Base-by-base conservation (phyloP, 2,329 filamentous ascomycete genomes). In the Raffaelea arxii region DNA sequence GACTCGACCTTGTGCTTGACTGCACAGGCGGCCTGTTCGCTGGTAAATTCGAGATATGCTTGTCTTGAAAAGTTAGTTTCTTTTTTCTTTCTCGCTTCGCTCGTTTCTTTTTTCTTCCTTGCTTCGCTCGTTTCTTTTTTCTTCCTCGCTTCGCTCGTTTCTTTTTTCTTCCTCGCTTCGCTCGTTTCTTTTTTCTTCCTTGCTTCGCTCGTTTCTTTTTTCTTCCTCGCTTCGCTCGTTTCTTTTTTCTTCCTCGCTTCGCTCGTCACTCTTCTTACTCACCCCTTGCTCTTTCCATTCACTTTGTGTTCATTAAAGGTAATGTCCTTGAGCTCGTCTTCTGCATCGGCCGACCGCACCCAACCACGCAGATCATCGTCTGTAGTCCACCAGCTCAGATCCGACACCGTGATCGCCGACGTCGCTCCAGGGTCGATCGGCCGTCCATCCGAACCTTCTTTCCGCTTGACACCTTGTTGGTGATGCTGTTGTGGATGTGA, bases 301-400 rank as follows among this genome's bases (percentile, higher is more conserved):
- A 97, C 90, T 63, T 98, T 98, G 66, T 97, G 92, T 63, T 98
- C 92, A 58, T 88, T 96, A 63, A 97, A 98, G 0, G 90, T 95
- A 44, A 98, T 80, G 51, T 97, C 92, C 58, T 86, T 89, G 18
- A 97, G 69, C 58, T 95, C 87, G 40, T 82, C 76, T 62, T 97
- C 92, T 55, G 80, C 86, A 2, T 77, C 78, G n/a, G 84, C 86
- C 53, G 86, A 76, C 54, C 81, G 80, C 22, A 85, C 74, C 86
- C 89, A 96, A 43, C 84, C 86, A 45, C 92, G 84, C 47, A 98
- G 79, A 56, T 97, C 89, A 59, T 98, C 92, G 60, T 98, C 92
- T 3, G 86, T 94, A 25, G 82, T 90, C 91, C 91, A 97, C 92
- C 92, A 98, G 63, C 86, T 85, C 10, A 98, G 71, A 43, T 97